phyloP scores from a whole-genome alignment of 371 early-diverging fungal species.

The Lichtheimia ramosa region DNA sequence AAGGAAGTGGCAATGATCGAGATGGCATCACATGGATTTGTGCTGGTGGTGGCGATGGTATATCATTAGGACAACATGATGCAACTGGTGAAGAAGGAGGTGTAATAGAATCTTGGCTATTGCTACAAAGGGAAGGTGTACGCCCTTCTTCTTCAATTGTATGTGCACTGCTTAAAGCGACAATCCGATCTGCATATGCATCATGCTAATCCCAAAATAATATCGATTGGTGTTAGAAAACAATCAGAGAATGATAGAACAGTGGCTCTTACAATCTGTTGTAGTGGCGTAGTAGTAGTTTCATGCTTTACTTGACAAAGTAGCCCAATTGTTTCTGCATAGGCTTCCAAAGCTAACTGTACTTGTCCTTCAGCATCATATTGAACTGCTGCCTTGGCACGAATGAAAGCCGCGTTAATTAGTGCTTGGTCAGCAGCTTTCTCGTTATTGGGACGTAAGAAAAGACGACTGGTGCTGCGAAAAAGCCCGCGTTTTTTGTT shows the following conservation, averaged over 20 bases:
- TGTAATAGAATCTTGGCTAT: neutral
- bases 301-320: conserved; percentile 3
- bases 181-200: conserved; percentile 2
- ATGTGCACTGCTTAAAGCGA: neutral
- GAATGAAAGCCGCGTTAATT: conserved; percentile 1
- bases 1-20: neutral
- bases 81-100: neutral
- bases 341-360: conserved; percentile 1
- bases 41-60: neutral
- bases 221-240: neutral
- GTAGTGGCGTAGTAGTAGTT: neutral
- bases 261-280: neutral
- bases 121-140: neutral
- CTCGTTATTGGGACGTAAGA: conserved; percentile 1
- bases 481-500: neutral
- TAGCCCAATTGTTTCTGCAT: conserved; percentile 4
- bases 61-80: neutral
- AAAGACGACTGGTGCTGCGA: conserved; percentile 4
- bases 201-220: neutral
- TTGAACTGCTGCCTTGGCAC: conserved; percentile 5
- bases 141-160: too few relatives aligned
- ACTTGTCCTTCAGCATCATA: conserved; percentile 6
- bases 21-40: neutral
- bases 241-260: neutral
- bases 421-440: neutral